phyloP scores from a whole-genome alignment of 1,139 yeast genomes.

The Kluyveromyces sp. region DNA sequence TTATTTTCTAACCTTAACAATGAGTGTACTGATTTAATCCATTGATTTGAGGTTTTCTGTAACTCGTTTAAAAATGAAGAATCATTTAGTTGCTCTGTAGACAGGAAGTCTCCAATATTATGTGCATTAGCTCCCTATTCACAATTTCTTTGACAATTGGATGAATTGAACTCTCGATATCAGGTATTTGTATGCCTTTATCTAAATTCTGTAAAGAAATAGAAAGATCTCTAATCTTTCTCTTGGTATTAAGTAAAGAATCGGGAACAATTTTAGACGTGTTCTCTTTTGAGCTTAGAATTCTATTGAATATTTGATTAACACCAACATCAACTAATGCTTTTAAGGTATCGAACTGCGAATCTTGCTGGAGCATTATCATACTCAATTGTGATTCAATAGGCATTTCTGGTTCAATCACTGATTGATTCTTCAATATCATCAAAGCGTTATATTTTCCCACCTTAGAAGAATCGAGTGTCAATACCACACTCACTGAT shows the following conservation, averaged over 20 bases:
- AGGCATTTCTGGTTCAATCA: conserved; percentile 8
- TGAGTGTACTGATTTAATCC: conserved; percentile 61
- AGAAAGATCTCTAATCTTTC: conserved; percentile 63
- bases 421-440: conserved; percentile 11
- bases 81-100: conserved; percentile 38
- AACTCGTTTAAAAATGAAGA: conserved; percentile 53
- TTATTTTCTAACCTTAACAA: conserved; percentile 47
- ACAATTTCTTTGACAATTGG: conserved; percentile 41
- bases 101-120: conserved; percentile 28
- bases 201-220: conserved; percentile 62
- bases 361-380: conserved; percentile 11
- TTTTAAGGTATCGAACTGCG: conserved; percentile 46
- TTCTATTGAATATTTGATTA: conserved; percentile 44
- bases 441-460: conserved; percentile 3
- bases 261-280: conserved; percentile 19
- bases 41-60: conserved; percentile 58
- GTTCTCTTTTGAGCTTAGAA: conserved; percentile 21
- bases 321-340: conserved; percentile 49
- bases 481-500: neutral
- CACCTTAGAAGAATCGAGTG: neutral
- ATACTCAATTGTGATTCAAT: conserved; percentile 21
- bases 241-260: conserved; percentile 42
- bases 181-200: conserved; percentile 63
- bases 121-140: conserved; percentile 27
- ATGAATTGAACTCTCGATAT: conserved; percentile 47